Conservation (phyloP, 805 yeast genomes). For the Wickerhamiella spandovensis region DNA sequence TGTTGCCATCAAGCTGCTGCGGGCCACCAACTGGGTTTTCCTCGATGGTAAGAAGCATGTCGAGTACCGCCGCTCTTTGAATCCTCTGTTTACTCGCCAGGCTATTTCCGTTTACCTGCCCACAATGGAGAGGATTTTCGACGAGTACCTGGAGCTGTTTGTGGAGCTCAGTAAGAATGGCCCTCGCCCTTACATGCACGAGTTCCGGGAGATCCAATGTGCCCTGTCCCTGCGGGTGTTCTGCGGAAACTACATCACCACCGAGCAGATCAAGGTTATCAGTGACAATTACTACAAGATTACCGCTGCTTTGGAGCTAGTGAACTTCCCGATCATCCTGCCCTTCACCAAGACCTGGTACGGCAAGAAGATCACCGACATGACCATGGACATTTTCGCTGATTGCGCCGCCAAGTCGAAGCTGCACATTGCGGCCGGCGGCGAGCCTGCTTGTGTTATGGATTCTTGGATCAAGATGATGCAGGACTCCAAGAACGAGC, state of each 20-base stretch:
- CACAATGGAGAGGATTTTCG: constrained; percentile 71
- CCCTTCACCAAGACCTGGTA: constrained; percentile 98
- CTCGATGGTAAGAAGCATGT: constrained; percentile 90
- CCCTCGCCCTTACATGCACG: constrained; percentile 73
- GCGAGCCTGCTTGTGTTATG: constrained; percentile 75
- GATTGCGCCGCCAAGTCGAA: constrained; percentile 81
- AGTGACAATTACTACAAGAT: constrained; percentile 87
- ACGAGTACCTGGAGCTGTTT: constrained; percentile 60
- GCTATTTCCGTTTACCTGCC: constrained; percentile 82
- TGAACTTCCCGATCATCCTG: constrained; percentile 90
- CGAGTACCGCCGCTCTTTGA: constrained; percentile 82
- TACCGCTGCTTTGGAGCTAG: constrained; percentile 93
- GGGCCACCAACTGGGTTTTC: constrained; percentile 97
- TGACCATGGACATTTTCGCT: constrained; percentile 86
- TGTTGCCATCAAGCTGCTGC: constrained; percentile 82
- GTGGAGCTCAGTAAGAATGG: constrained; percentile 44
- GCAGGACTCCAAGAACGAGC: constrained; percentile 48
- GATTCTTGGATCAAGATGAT: constrained; percentile 88
- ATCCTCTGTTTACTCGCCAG: constrained; percentile 72
- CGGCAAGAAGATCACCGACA: constrained; percentile 85
- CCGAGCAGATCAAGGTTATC: constrained; percentile 72
- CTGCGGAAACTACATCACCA: constrained; percentile 91
- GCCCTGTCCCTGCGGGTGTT: constrained; percentile 86
- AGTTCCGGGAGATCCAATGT: constrained; percentile 91
- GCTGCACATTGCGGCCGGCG: constrained; percentile 61